Percentiles rank a stretch among this genome's conserved stretches.
These are phyloP conservation scores for Pseudopyrenochaeta lycopersici DNA, from an alignment of 2,329 filamentous ascomycete genomes.

Conservation along the genomic window DNA sequence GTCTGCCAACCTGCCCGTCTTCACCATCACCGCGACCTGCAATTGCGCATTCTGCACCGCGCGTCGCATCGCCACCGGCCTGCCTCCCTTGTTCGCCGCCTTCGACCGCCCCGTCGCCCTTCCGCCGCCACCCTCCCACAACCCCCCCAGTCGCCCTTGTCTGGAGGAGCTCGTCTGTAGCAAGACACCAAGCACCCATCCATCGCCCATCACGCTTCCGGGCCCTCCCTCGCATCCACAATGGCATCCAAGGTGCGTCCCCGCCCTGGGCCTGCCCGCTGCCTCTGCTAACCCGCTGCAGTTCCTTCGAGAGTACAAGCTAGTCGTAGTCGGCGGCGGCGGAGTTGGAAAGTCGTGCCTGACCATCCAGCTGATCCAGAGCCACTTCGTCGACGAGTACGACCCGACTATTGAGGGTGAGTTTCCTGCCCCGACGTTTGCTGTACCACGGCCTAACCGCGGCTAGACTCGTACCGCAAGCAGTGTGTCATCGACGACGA, in stretches of 20 bases:
- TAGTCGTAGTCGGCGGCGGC: slow-evolving; percentile 94
- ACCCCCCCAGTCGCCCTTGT: too few relatives aligned
- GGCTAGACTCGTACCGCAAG: slow-evolving; percentile 98
- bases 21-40: neutral
- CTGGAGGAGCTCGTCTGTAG: slow-evolving; percentile 1
- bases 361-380: slow-evolving; percentile 84
- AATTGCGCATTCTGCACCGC: slow-evolving; percentile 16
- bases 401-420: slow-evolving; percentile 98
- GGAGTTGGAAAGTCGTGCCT: slow-evolving; percentile 99
- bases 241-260: slow-evolving; percentile 51
- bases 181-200: slow-evolving; percentile 7
- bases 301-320: slow-evolving; percentile 64
- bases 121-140: slow-evolving; percentile 7
- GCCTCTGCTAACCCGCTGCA: slow-evolving; percentile 42
- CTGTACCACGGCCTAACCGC: slow-evolving; percentile 15
- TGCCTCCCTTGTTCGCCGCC: slow-evolving; percentile 16
- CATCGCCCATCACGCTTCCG: slow-evolving; percentile 11
- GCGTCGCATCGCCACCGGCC: slow-evolving; percentile 18
- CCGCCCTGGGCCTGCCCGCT: slow-evolving; percentile 1
- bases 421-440: slow-evolving; percentile 33
- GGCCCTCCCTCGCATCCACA: slow-evolving; percentile 29
- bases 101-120: slow-evolving; percentile 5
- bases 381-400: slow-evolving; percentile 99
- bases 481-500: slow-evolving; percentile 99
- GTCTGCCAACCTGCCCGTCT: slow-evolving; percentile 6